Evolutionary conservation across 306 rosid species (phyloP), one percentile per base, ranked within the genome.

Genomic region (Pterocarpus santalinus): DNA sequence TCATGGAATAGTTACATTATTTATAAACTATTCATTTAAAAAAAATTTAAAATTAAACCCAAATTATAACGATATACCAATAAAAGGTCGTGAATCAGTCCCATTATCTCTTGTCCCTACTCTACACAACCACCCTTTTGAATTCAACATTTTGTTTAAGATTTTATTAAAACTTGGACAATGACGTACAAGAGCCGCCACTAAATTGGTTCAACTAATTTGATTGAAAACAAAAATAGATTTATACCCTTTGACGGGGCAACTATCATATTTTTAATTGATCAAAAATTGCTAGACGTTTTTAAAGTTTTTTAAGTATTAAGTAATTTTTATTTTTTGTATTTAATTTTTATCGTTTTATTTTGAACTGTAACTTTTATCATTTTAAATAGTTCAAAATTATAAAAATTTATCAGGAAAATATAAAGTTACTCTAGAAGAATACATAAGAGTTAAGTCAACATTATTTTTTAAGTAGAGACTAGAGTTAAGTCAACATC

Each of bases 121-220:
- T 5, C 2, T n/a, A 55, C 28, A 16, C 28, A 2, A 55, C 28
- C 53, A 3, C 15, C n/a, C 38, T 68, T 44, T 44, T 44, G 14
- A 5, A 38, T 39, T 38, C 71, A 43, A 39, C 51, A 3, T 39
- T 65, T 66, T 8, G 28, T 17, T n/a, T 52, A 4, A 7, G 10
- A 65, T 66, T 17, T 66, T 16, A 66, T 66, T 16, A 66, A 4
- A 41, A 66, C 72, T 8, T 7, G 10, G 46, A 34, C 52, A 66
- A n/a, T 7, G 72, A 16, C 72, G 32, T 66, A 16, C 11, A 39
- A 39, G 32, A 66, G 72, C 53, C 34, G 34, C 52, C 72, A 65
- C 52, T 66, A 39, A 66, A 8, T 16, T n/a, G 30, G 51, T 65
- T 65, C 71, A n/a, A 36, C 71, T 38, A 65, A 65, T 65, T 39